A percentile compares a stretch with the other conserved stretches of the same genome.
Conservation (phyloP, 495 filamentous ascomycete species). For the Neurospora sp. region DNA sequence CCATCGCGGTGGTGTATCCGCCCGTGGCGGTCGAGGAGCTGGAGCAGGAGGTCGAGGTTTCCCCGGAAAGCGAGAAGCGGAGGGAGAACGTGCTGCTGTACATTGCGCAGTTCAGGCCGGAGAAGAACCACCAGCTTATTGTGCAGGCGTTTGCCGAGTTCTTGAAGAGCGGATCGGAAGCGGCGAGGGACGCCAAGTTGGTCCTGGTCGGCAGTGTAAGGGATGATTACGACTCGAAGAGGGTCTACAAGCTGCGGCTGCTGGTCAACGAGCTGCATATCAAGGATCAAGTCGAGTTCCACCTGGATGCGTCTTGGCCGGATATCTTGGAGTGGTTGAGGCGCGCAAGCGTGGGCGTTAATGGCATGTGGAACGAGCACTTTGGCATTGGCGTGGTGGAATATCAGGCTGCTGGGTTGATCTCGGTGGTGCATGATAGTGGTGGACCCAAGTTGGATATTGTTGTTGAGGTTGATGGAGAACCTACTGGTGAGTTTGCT, state of each 20-base stretch:
- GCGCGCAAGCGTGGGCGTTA: constrained; percentile 70
- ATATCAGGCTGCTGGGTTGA: constrained; percentile 90
- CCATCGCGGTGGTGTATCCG: constrained; percentile 71
- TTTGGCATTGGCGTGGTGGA: constrained; percentile 98
- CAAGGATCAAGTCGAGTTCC: constrained; percentile 72
- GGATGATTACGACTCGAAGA: constrained; percentile 69
- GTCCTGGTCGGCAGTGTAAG: constrained; percentile 83
- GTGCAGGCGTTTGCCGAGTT: constrained; percentile 75
- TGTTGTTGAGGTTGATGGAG: constrained; percentile 65
- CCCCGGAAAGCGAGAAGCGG: constrained; percentile 49
- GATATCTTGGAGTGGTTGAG: constrained; percentile 70
- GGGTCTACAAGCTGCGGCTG: constrained; percentile 84
- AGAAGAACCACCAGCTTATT: constrained; percentile 88
- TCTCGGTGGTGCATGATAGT: constrained; percentile 82
- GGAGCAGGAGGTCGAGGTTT: constrained; percentile 57
- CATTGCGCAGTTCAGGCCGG: constrained; percentile 93
- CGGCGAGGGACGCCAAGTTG: constrained; percentile 50
- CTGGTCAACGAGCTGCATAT: constrained; percentile 81
- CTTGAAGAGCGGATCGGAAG: constrained; percentile 26
- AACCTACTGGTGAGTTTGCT: constrained; percentile 51
- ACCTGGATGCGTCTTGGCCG: constrained; percentile 80
- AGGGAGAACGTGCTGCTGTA: constrained; percentile 70
- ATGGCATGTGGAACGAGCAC: constrained; percentile 99
- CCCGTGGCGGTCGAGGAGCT: constrained; percentile 84
- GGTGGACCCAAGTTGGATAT: constrained; percentile 92